These are phyloP conservation scores for Diplodia corticola DNA, from an alignment of 2,329 filamentous ascomycete genomes.

Conservation along the genomic window DNA sequence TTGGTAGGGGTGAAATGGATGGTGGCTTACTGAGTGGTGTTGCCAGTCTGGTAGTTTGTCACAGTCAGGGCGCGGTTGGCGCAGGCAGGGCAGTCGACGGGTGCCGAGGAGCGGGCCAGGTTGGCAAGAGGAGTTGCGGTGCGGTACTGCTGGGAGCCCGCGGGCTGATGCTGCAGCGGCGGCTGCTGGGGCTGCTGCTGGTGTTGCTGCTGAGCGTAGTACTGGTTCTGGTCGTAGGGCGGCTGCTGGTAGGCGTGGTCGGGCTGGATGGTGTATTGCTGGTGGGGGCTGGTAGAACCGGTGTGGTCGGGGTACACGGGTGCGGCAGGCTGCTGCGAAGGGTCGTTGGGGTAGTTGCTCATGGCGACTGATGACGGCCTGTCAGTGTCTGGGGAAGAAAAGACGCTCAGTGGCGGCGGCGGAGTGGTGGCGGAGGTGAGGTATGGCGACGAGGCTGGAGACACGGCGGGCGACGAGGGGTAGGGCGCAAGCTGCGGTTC, in stretches of 20 bases:
- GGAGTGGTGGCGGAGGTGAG: background rate
- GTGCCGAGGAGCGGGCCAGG: constrained; percentile 40
- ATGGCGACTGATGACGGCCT: constrained; percentile 10
- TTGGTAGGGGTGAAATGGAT: background rate
- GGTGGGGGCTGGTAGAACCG: constrained; percentile 6
- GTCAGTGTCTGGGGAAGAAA: constrained; percentile 12
- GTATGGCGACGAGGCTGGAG: background rate
- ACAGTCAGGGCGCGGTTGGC: constrained; percentile 44
- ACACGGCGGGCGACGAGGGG: background rate
- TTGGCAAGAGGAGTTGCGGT: constrained; percentile 38
- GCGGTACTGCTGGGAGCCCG: constrained; percentile 36
- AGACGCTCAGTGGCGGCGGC: background rate
- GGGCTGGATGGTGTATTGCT: constrained; percentile 20
- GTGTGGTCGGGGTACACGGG: constrained; percentile 15
- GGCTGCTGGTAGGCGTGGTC: constrained; percentile 14
- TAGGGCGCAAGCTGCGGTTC: constrained; percentile 1
- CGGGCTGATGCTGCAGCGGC: constrained; percentile 37
- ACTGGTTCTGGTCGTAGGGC: constrained; percentile 4
- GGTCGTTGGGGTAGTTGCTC: constrained; percentile 8
- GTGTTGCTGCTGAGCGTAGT: constrained; percentile 21
- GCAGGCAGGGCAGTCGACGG: constrained; percentile 52
- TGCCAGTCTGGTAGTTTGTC: constrained; percentile 38
- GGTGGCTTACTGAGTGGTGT: constrained; percentile 45
- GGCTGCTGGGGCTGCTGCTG: constrained; percentile 27
- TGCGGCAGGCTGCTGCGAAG: background rate